Evolutionary conservation across 2,329 filamentous ascomycete genomes (phyloP).

Genomic region (Trichoderma harzianum): DNA sequence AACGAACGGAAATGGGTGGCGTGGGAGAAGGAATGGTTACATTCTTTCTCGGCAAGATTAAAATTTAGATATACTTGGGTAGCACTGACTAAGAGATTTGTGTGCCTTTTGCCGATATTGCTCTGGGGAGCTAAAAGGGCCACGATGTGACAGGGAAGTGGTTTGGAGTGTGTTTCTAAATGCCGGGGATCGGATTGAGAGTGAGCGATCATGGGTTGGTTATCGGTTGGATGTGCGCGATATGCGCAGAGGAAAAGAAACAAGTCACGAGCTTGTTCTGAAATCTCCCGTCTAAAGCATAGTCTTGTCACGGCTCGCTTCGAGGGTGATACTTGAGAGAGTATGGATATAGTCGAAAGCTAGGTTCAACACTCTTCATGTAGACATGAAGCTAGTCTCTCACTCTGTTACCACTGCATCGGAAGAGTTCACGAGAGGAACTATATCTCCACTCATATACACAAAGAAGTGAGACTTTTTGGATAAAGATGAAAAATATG

Average conservation of each 20-base stretch:
- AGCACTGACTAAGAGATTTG: neutral
- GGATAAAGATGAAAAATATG: neutral
- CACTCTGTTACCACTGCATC: neutral
- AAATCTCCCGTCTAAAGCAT: neutral
- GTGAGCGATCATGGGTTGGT: neutral
- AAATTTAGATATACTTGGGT: neutral
- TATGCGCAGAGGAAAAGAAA: neutral
- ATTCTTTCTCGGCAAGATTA: neutral
- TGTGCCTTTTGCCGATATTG: neutral
- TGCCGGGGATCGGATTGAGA: neutral
- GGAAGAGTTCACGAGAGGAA: neutral
- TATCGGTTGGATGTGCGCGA: neutral
- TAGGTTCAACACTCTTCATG: no score
- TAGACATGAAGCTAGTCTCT: neutral
- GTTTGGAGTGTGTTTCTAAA: neutral
- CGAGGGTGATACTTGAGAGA: neutral
- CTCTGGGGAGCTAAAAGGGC: neutral
- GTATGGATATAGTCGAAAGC: no score
- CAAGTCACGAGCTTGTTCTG: neutral
- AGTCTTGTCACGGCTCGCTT: neutral
- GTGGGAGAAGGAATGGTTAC: neutral
- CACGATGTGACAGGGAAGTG: neutral
- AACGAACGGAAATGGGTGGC: neutral
- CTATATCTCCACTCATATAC: neutral
- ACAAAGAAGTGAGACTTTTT: neutral